These are phyloP conservation scores for Coemansia reversa DNA, from an alignment of 192 early-diverging fungal genomes.

Conservation along the genomic window DNA sequence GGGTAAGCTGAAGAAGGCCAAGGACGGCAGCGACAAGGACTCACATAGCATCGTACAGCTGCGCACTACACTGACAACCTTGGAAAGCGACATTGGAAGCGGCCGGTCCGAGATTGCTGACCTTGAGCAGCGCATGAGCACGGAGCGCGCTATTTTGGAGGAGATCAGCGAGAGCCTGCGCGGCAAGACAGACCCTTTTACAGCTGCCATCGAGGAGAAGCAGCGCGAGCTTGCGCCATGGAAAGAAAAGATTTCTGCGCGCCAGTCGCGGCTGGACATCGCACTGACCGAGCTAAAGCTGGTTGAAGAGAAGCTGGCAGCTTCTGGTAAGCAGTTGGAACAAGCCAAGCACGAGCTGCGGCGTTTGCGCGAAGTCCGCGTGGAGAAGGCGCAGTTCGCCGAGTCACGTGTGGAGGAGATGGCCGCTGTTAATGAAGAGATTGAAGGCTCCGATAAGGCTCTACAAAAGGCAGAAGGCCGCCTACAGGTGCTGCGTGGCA, in stretches of 20 bases:
- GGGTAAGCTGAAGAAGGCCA: conserved; percentile 75
- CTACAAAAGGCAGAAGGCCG: conserved; percentile 41
- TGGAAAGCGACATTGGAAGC: conserved; percentile 63
- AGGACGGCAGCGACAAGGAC: conserved; percentile 68
- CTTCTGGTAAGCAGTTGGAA: conserved; percentile 56
- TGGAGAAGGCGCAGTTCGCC: conserved; percentile 45
- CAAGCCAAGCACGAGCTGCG: conserved; percentile 59
- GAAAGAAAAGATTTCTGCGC: conserved; percentile 76
- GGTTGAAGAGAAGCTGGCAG: conserved; percentile 63
- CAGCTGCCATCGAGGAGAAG: conserved; percentile 77
- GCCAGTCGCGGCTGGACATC: conserved; percentile 74
- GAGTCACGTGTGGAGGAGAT: conserved; percentile 45
- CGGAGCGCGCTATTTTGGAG: conserved; percentile 72
- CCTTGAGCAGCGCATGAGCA: conserved; percentile 62
- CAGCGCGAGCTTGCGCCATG: conserved; percentile 85
- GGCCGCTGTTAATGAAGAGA: conserved; percentile 52
- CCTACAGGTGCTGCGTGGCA: conserved; percentile 43
- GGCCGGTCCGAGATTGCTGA: conserved; percentile 60
- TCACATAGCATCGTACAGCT: conserved; percentile 59
- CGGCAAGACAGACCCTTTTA: conserved; percentile 85
- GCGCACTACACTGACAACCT: conserved; percentile 66
- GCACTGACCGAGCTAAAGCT: conserved; percentile 79
- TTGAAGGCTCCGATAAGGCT: conserved; percentile 54
- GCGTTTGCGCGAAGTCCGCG: conserved; percentile 49
- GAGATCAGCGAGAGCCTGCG: conserved; percentile 75